Evolutionary conservation across 2,329 filamentous ascomycete species (phyloP).

Genomic region (Stylonectria norvegica): DNA sequence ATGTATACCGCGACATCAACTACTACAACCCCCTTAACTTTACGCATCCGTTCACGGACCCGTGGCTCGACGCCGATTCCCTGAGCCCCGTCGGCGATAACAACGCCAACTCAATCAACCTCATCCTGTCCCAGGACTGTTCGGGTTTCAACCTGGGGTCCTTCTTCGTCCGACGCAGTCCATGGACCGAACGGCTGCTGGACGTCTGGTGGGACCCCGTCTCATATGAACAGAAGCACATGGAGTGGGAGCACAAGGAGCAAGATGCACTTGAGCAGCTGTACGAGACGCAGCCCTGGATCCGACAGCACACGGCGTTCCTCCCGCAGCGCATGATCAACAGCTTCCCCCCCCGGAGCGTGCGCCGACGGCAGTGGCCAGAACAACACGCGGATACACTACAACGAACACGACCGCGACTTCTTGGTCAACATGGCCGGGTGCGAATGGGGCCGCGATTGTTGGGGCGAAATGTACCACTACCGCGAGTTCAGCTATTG

Average conservation of each 20-base stretch:
- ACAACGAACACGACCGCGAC: conserved; percentile 78
- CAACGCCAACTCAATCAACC: conserved; percentile 72
- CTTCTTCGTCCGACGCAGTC: conserved; percentile 82
- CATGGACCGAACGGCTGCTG: conserved; percentile 86
- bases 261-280: conserved; percentile 93
- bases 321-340: conserved; percentile 90
- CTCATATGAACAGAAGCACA: conserved; percentile 95
- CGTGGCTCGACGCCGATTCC: conserved; percentile 73
- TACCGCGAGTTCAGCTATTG: conserved; percentile 89
- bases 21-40: conserved; percentile 94
- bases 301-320: conserved; percentile 84
- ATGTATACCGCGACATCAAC: conserved; percentile 94
- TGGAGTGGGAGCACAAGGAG: conserved; percentile 99
- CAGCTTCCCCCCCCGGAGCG: conserved; percentile 85
- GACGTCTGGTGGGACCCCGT: conserved; percentile 99
- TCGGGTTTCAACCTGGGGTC: conserved; percentile 94
- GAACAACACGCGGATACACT: conserved; percentile 77
- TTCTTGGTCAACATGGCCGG: conserved; percentile 99
- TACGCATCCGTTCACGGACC: conserved; percentile 70
- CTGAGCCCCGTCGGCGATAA: conserved; percentile 75
- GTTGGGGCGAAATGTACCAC: conserved; percentile 96
- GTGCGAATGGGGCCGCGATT: conserved; percentile 94
- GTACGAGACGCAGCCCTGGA: conserved; percentile 88
- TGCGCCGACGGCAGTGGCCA: conserved; percentile 67
- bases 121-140: conserved; percentile 90